Evolutionary conservation across 805 yeast genomes (phyloP).

Genomic region (Geotrichum ghanense): DNA sequence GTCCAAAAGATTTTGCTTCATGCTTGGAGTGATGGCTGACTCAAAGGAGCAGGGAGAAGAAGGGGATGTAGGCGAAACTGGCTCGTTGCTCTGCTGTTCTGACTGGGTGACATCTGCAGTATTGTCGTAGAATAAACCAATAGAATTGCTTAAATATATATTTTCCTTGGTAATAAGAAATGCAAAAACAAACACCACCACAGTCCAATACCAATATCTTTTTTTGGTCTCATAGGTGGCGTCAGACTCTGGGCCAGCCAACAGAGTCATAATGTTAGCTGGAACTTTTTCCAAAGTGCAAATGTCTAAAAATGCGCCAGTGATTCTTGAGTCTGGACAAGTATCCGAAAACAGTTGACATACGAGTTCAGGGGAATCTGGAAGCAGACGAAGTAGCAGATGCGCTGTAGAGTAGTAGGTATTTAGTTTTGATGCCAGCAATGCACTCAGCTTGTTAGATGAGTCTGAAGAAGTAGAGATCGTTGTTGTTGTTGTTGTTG

Average conservation of each 20-base stretch:
- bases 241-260: background rate
- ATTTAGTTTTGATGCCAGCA: background rate
- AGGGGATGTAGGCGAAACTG: too few relatives aligned
- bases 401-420: background rate
- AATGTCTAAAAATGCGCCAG: background rate
- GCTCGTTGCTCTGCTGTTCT: too few relatives aligned
- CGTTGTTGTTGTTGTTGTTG: too few relatives aligned
- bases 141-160: background rate
- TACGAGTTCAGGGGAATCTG: background rate
- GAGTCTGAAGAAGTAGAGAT: too few relatives aligned
- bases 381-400: background rate
- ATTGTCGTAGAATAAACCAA: background rate
- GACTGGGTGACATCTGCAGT: background rate
- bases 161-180: background rate
- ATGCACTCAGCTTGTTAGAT: background rate
- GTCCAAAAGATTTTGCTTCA: background rate
- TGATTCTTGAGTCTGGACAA: background rate
- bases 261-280: background rate
- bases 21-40: too few relatives aligned
- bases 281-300: background rate
- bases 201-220: background rate
- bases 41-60: too few relatives aligned
- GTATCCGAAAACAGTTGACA: background rate
- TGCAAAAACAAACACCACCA: background rate
- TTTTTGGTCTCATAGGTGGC: background rate